Evolutionary conservation across 176 grass and related monocot genomes (phyloP).

Genomic region (Oropetium thomaeum): DNA sequence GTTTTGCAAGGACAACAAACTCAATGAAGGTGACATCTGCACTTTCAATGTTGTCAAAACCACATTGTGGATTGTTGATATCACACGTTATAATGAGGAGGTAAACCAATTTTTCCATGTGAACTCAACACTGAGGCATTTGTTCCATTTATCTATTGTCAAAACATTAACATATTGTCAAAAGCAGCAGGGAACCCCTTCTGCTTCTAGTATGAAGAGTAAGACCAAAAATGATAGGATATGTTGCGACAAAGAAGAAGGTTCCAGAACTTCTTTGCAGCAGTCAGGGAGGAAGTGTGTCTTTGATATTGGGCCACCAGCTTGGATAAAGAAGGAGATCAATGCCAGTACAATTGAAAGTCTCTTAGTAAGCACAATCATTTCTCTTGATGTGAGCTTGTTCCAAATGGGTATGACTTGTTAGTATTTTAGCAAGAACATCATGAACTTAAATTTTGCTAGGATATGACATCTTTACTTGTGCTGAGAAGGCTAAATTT

Average conservation of each 20-base stretch:
- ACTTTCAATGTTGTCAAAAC: neutral
- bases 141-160: neutral
- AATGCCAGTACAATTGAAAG: neutral
- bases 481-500: too few relatives aligned
- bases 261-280: neutral
- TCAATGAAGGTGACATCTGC: constrained; percentile 16
- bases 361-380: neutral
- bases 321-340: constrained; percentile 16
- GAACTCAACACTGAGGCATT: neutral
- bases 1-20: constrained; percentile 9
- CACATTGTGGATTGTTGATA: neutral
- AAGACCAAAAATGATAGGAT: neutral
- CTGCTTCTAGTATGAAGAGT: neutral
- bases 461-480: too few relatives aligned
- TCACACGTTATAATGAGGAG: neutral
- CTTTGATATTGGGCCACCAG: neutral
- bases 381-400: neutral
- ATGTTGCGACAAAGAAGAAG: neutral
- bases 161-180: neutral
- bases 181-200: neutral
- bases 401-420: neutral
- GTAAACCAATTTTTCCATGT: neutral
- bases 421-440: too few relatives aligned
- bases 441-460: too few relatives aligned
- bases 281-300: neutral